Base-by-base conservation (phyloP, 2,329 filamentous ascomycete genomes). In the Nannizziopsis barbatae region DNA sequence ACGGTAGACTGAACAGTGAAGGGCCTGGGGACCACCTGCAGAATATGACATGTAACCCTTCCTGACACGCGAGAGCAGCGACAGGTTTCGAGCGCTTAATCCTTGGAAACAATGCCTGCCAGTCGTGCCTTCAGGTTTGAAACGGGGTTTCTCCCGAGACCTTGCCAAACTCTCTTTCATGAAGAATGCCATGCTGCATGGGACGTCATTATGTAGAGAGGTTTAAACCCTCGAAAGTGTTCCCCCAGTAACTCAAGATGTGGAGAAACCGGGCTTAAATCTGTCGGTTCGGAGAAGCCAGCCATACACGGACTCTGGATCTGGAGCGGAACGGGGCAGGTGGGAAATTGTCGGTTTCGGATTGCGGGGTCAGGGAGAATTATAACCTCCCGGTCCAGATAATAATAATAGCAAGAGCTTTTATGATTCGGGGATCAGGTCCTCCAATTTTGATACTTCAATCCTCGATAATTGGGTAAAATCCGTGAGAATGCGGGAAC, bases 31-130 rank as follows among this genome's bases (percentile, higher is more conserved):
- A 7, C 22, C 22, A 27, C 36, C 20, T 46, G 35, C 44, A 46
- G 44, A 40, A 20, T 20, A 9, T 22, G 9, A 37, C 30, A 47
- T 47, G 45, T 47, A 47, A 47, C 45, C 45, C 45, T 47, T 47
- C 42, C 31, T 38, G 30, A 47, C 45, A 47, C 38, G 45, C 45
- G 38, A 47, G 37, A 47, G 45, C 22, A 27, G 31, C 45, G 45
- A 47, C 27, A 17, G 30, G 33, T 35, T 47, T 37, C 22, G 22
- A 27, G 30, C 33, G 15, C 45, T 32, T 42, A 17, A 42, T 41
- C 45, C 45, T 36, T 36, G 45, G 38, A 37, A 33, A 42, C 30
- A 35, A 47, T 47, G 45, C 45, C 38, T 47, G 45, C 45, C 32
- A 47, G 31, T 17, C 38, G 31, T 47, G 38, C 27, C 33, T 40